phyloP scores from a whole-genome alignment of 192 early-diverging fungal genomes.

The Linnemannia hyalina region DNA sequence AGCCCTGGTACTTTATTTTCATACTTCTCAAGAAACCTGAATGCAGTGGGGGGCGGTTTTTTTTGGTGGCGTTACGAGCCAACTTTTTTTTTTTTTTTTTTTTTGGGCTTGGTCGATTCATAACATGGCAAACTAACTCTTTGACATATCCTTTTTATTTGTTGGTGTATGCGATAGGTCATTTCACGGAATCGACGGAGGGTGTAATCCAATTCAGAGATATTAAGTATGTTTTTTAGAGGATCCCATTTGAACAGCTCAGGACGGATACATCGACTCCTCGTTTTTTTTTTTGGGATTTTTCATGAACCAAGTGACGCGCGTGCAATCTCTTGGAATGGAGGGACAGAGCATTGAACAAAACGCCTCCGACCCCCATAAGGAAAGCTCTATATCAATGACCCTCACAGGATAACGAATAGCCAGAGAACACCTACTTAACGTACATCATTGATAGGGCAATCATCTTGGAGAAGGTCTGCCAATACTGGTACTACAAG shows the following conservation, averaged over 20 bases:
- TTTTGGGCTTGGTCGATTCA: not conserved
- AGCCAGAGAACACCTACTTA: not conserved
- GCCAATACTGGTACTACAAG: conserved; percentile 95
- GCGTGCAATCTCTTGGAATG: too few relatives aligned
- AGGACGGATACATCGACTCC: not conserved
- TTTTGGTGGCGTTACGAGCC: conserved; percentile 39
- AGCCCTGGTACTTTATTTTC: conserved; percentile 69
- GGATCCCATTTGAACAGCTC: not conserved
- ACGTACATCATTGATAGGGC: conserved; percentile 66
- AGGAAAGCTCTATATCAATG: too few relatives aligned
- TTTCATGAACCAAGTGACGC: too few relatives aligned
- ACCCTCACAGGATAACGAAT: too few relatives aligned
- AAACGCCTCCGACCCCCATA: too few relatives aligned
- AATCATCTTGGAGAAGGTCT: conserved; percentile 91
- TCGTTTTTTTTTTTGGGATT: not conserved
- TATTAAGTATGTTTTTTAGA: conserved; percentile 77
- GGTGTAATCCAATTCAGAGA: conserved; percentile 91
- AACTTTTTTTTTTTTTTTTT: not conserved
- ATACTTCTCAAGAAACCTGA: too few relatives aligned
- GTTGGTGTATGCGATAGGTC: conserved; percentile 62
- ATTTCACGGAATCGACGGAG: conserved; percentile 92
- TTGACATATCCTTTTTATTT: not conserved
- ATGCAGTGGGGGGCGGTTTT: not conserved
- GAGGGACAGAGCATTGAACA: too few relatives aligned
- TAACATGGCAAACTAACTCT: not conserved